Conservation (phyloP, 169 alveolate species). For the Perkinsus chesapeaki region DNA sequence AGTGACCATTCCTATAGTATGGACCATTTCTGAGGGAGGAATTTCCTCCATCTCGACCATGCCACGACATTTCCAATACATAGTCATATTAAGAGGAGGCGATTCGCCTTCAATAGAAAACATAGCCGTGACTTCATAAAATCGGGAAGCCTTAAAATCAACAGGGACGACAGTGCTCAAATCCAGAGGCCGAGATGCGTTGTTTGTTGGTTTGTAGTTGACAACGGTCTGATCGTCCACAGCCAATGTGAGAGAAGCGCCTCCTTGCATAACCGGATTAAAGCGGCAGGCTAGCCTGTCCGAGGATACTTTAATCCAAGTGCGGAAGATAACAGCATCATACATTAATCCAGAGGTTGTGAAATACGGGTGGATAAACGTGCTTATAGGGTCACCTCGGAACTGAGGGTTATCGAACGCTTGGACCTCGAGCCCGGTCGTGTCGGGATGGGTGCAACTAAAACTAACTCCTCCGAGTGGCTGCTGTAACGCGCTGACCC, state of each 20-base stretch:
- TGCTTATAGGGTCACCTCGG: neutral
- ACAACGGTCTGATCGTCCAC: neutral
- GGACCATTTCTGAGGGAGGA: neutral
- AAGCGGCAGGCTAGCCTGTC: neutral
- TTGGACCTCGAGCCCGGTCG: neutral
- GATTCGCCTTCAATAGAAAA: neutral
- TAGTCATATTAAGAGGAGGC: neutral
- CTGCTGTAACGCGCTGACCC: neutral
- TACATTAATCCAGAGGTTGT: neutral
- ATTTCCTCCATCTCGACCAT: neutral
- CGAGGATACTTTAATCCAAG: neutral
- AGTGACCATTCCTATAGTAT: neutral
- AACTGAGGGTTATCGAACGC: neutral
- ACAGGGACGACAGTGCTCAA: neutral
- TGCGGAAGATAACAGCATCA: neutral
- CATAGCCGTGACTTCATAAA: neutral
- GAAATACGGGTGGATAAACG: neutral
- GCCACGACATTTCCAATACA: neutral
- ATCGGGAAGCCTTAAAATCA: neutral
- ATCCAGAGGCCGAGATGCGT: neutral
- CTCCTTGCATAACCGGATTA: neutral
- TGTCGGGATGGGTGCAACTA: neutral
- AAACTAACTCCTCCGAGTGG: neutral
- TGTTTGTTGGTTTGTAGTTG: neutral
- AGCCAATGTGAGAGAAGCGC: neutral